Base-by-base conservation (phyloP, 2,329 filamentous ascomycete species). In the Xylogone sp. region DNA sequence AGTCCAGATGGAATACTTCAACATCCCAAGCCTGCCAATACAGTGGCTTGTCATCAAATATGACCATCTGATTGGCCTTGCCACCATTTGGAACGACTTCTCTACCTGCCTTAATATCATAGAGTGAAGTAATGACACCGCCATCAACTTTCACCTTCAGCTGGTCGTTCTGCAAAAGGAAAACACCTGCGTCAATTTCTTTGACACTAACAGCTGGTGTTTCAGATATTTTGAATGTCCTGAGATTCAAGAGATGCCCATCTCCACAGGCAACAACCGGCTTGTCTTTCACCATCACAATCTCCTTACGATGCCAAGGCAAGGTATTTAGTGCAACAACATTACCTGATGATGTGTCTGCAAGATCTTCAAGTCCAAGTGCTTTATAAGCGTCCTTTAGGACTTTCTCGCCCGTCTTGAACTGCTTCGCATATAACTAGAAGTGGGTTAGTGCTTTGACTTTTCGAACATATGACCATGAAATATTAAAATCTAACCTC, bases 11-110 rank as follows among this genome's bases (percentile, higher is more conserved):
- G 73, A 87, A 99, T 22, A 97, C 92, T 70, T 99, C 94, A 5
- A 97, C 93, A 68, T 99, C 93, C 92, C 93, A 96, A 2, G 91
- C 92, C 71, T 97, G 90, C 92, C 91, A 97, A 74, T 95, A 96
- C 21, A 97, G 79, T 20, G 92, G 92, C 72, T 97, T 97, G 72
- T 99, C 94, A 65, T 99, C 94, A 63, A 95, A 97, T 21, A 97
- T 84, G 57, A 97, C 92, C 47, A 94, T 83, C 66, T 97, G 91
- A 59, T 96, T 96, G 21, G 87, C 92, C 67, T 92, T 92, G 21
- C 81, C 80, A 34, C 81, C 83, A 59, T 80, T 72, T 2, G 89
- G 79, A 46, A 99, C 81, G 19, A 96, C 71, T 67, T 99, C 91
- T 48, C 93, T 85, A 21, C 87, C 76, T 9, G 82, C 83, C 43